These are phyloP conservation scores for Jaapia argillacea DNA, from an alignment of 768 basidiomycete genomes.

Conservation along the genomic window DNA sequence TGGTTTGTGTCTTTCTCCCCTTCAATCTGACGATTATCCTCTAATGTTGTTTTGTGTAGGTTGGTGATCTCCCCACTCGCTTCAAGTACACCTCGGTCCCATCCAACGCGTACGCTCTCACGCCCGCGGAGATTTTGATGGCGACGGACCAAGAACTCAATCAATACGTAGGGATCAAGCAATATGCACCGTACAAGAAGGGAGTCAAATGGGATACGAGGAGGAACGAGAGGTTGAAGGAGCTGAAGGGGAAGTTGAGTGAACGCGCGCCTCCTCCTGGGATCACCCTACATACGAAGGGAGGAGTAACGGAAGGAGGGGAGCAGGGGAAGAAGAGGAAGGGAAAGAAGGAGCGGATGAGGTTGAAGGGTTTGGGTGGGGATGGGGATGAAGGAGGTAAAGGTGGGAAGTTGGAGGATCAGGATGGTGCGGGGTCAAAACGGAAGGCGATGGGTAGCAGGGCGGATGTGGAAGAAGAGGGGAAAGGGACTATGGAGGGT, in stretches of 20 bases:
- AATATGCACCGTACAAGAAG: constrained; percentile 79
- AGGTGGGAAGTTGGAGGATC: background rate
- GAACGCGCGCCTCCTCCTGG: constrained; percentile 23
- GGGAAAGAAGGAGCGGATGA: constrained; percentile 62
- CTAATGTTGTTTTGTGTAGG: constrained; percentile 31
- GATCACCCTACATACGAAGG: constrained; percentile 9
- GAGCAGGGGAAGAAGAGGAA: constrained; percentile 47
- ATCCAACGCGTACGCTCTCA: constrained; percentile 54
- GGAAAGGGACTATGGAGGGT: background rate
- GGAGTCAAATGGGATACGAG: constrained; percentile 52
- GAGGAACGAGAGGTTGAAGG: constrained; percentile 55
- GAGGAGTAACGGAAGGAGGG: constrained; percentile 10
- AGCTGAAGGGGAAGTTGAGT: constrained; percentile 56
- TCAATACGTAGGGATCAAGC: constrained; percentile 81
- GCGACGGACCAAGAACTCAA: constrained; percentile 93
- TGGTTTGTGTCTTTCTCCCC: constrained; percentile 41
- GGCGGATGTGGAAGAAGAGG: background rate
- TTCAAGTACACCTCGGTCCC: constrained; percentile 83
- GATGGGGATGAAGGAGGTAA: background rate
- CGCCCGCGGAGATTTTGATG: constrained; percentile 79
- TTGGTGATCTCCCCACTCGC: constrained; percentile 82
- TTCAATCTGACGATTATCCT: constrained; percentile 1
- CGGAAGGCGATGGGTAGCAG: background rate
- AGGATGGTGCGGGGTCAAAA: background rate
- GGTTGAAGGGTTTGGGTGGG: constrained; percentile 21